Base-by-base conservation (phyloP, 1,139 yeast genomes). In the Kurtzmaniella quercitrusa region DNA sequence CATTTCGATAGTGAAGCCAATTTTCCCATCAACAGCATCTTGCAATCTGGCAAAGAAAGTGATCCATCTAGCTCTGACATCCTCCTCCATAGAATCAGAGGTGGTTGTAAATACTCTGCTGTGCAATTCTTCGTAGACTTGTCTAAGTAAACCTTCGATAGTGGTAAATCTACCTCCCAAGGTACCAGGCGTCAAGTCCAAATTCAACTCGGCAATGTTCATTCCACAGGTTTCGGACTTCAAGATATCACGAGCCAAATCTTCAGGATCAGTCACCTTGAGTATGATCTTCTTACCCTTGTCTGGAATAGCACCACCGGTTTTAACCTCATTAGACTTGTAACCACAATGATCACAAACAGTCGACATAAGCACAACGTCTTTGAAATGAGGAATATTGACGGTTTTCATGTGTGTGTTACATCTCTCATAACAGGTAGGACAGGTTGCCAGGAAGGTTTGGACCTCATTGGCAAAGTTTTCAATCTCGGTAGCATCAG, bases 131-230 rank as follows among this genome's bases (percentile, higher is more conserved):
- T 88, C 96, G 52, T 80, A 73, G 16, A 93, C 98, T 65, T 94
- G 98, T 40, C 80, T 75, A 51, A 94, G 69, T 47, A 94, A 74
- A 47, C 99, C 99, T 68, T 93, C 98, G 51, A 93, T 71, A 17
- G 99, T 94, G 39, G 98, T 94, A 71, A 94, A 94, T 59, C 98
- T 79, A 43, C 99, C 98, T 47, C 99, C 99, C 44, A 94, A 74
- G 12, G 99, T 94, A 47, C 99, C 98, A 33, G 96, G 94, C 14
- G 94, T 88, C 54, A 94, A 79, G 62, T 94, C 98, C 52, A 94
- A 76, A 59, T 80, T 81, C 47, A 94, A 74, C 66, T 94, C 98
- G 5, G 98, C 98, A 45, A 93, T 76, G 16, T 63, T 67, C 65
- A 94, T 63, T 6, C 93, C 86, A 69, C 98, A 93, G 16, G 96